Base-by-base conservation (phyloP, 768 basidiomycete genomes). In the Tephrocybe sp. region DNA sequence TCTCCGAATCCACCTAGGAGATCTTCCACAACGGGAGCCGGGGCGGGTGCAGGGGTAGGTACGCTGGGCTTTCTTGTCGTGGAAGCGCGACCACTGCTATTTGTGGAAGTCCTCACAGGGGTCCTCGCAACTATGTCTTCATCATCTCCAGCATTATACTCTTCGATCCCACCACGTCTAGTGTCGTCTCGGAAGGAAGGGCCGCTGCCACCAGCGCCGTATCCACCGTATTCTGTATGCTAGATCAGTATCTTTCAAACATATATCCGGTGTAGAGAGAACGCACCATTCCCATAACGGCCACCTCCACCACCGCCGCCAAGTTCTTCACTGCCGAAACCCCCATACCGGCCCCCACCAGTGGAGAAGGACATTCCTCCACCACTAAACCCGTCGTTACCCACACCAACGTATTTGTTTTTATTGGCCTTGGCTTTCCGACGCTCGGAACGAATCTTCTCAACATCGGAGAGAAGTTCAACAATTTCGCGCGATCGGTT, bases 81-180 rank as follows among this genome's bases (percentile, higher is more conserved):
- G 21, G 64, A 58, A n/a, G 62, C 56, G 23, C 58, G 48, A 36
- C 55, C 53, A 6, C 34, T 48, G 64, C 51, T 32, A 30, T 28
- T 18, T 61, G 59, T 18, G 63, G 45, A 56, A 39, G 73, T 54
- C 36, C 53, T 45, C 18, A 20, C 45, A 67, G 74, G 46, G 67
- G 76, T 55, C 64, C 70, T 55, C 37, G 70, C 64, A 39, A 66
- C 58, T 15, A 67, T 55, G 28, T 73, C 63, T 55, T 96, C 93
- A 54, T 98, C 95, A 52, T 93, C 93, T 1, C 96, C 96, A 11
- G 96, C 97, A 58, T 96, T 90, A 67, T 99, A 99, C 66, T 98
- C 95, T 61, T 98, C 95, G 58, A 84, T 98, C 21, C 81, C 79
- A 49, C 75, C 73, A 14, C 82, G 71, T 34, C 81, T 68, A 7